Evolutionary conservation across 164 flowering plant genomes (phyloP).

Genomic region (Malania oleifera): DNA sequence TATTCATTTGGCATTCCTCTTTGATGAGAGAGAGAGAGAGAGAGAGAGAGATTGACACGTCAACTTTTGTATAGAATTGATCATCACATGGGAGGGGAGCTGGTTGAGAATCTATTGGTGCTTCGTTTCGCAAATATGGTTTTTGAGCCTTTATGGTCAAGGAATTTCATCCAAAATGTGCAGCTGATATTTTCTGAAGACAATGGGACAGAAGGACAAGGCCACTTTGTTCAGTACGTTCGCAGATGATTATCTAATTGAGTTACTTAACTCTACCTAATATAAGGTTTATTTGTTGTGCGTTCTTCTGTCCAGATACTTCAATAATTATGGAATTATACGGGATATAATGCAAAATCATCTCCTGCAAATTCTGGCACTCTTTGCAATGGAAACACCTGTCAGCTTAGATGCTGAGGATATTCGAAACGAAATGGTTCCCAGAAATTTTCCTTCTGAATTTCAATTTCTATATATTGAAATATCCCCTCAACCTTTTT

Average conservation of each 20-base stretch:
- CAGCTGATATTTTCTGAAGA: conserved; percentile 89
- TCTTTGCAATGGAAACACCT: conserved; percentile 96
- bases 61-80: conserved; percentile 66
- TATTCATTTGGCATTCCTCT: conserved; percentile 11
- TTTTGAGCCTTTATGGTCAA: conserved; percentile 85
- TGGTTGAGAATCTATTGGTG: conserved; percentile 81
- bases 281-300: neutral
- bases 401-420: conserved; percentile 92
- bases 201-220: conserved; percentile 85
- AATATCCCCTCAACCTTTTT: no score
- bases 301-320: conserved; percentile 42
- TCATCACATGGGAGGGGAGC: conserved; percentile 84
- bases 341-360: conserved; percentile 95
- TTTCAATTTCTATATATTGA: no score
- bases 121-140: conserved; percentile 93
- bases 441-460: no score
- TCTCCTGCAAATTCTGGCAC: conserved; percentile 75
- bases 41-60: neutral
- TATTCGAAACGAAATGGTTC: conserved; percentile 86
- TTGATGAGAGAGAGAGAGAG: no score
- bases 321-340: conserved; percentile 76
- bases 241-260: neutral
- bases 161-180: conserved; percentile 80
- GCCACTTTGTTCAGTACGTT: conserved; percentile 49
- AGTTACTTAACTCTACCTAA: neutral